Percentiles rank a stretch among this genome's conserved stretches.
Evolutionary conservation across 2,329 filamentous ascomycete genomes (phyloP).

Genomic region (Arthroderma uncinatum): DNA sequence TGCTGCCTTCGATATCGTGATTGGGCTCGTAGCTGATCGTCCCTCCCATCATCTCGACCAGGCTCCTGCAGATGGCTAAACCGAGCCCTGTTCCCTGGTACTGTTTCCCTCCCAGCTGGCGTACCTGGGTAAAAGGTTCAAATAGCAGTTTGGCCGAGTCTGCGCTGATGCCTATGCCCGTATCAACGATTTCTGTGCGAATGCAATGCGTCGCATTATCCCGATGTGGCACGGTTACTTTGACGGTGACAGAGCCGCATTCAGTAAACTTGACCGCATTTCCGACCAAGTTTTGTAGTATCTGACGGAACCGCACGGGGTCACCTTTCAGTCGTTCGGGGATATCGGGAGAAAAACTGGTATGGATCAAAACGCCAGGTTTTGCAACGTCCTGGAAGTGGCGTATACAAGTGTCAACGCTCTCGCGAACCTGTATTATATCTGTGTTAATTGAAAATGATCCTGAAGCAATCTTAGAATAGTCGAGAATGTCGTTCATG

Average conservation of each 20-base stretch:
- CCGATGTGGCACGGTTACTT: not conserved
- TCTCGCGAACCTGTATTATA: conserved; percentile 38
- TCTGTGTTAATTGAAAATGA: conserved; percentile 47
- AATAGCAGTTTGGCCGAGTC: too few relatives aligned
- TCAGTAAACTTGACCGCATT: conserved; percentile 55
- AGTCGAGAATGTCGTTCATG: conserved; percentile 58
- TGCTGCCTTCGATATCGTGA: conserved; percentile 37
- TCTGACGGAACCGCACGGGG: conserved; percentile 49
- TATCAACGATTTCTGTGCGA: too few relatives aligned
- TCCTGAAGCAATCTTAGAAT: conserved; percentile 52
- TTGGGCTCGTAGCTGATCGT: conserved; percentile 39
- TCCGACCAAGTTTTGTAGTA: conserved; percentile 50
- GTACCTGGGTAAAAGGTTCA: conserved; percentile 43
- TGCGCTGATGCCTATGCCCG: too few relatives aligned
- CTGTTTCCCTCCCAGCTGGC: conserved; percentile 40
- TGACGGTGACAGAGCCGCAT: conserved; percentile 41
- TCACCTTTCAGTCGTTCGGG: conserved; percentile 45
- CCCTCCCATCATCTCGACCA: conserved; percentile 48
- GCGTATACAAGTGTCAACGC: conserved; percentile 41
- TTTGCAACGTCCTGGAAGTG: conserved; percentile 40
- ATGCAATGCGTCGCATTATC: too few relatives aligned
- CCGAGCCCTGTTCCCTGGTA: conserved; percentile 39
- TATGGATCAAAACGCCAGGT: conserved; percentile 38
- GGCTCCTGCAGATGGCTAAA: conserved; percentile 46
- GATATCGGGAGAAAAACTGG: conserved; percentile 36